Base-by-base conservation (phyloP, 2,329 filamentous ascomycete species). In the Calonectria pseudoreteaudii region DNA sequence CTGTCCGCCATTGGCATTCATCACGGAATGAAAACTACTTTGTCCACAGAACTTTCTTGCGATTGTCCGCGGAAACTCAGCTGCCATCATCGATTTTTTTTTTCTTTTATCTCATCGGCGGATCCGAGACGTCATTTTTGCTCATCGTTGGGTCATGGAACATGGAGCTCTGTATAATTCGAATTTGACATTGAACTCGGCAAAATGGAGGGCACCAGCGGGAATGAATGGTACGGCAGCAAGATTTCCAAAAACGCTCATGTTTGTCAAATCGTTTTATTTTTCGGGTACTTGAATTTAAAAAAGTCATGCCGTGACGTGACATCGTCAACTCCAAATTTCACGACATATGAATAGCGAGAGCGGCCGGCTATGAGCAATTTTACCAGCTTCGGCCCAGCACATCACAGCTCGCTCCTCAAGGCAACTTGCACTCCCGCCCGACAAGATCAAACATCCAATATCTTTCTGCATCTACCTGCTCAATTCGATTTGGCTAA, bases 51-150 rank as follows among this genome's bases (percentile, higher is more conserved):
- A n/a, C n/a, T n/a, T n/a, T n/a, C n/a, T n/a, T n/a, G n/a, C n/a
- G n/a, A n/a, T n/a, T 14, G 28, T n/a, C 44, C 44, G 28, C 13
- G 18, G 6, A 14, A 18, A 16, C 34, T 31, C 9, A 11, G 11
- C 34, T 16, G 9, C 23, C 18, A 23, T 26, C 20, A 23, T 2
- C 10, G 8, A 1, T 10, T 6, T 0, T 3, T 10, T 6, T 0
- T 56, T 34, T 31, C 30, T 31, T 11, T n/a, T 34, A 31, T 23
- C 16, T 34, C 11, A 11, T 18, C 4, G 4, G 23, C 34, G n/a
- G 11, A 31, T 56, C 52, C 18, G 52, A 4, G 28, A 3, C 18
- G 5, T 16, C 20, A 10, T 34, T 56, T 31, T 56, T 10, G 10
- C 9, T 18, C 18, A 7, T 56, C 16, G 7, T 56, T 56, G 13